Base-by-base conservation (phyloP, 768 basidiomycete genomes). In the Trametes maxima region DNA sequence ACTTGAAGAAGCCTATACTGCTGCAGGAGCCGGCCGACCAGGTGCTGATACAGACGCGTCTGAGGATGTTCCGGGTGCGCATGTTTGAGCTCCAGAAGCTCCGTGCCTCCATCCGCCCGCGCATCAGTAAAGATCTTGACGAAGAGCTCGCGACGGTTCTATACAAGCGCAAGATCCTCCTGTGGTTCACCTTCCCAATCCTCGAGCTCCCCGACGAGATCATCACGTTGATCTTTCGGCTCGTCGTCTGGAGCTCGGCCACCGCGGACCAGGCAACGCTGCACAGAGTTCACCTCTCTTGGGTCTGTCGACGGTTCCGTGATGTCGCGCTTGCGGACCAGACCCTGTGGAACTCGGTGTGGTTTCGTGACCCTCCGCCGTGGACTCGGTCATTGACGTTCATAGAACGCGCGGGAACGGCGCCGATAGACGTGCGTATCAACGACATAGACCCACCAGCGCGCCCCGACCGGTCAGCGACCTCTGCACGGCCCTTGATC, bases 161-260 rank as follows among this genome's bases (percentile, higher is more conserved):
- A 43, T 66, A 51, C 50, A 59, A 51, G 64, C 68, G 57, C 69
- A 72, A 68, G 66, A 28, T 65, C 63, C 57, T 74, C 2, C 71
- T 72, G 51, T 80, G 77, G 74, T 71, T 71, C 39, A 73, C 75
- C 36, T 88, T 89, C 70, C 81, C 81, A 45, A 74, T 90, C 62
- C 82, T 82, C 72, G 78, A 85, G 36, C 78, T 90, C 3, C 90
- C 89, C 2, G 70, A 77, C 33, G 90, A 92, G 69, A 84, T 91
- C 57, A 74, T 90, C 60, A 74, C 72, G 73, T 80, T 83, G 60
- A 87, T 92, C 65, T 82, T 91, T 65, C 86, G 83, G 60, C 76
- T 76, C 66, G 79, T 84, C 39, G 78, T 78, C 42, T 88, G 85
- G 87, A 79, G 82, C n/a, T 67, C 77, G 21, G 10, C 24, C 19